Evolutionary conservation across 495 filamentous ascomycete genomes (phyloP), one percentile per base, ranked within the genome.

Genomic region (Geoglossum glabrum): DNA sequence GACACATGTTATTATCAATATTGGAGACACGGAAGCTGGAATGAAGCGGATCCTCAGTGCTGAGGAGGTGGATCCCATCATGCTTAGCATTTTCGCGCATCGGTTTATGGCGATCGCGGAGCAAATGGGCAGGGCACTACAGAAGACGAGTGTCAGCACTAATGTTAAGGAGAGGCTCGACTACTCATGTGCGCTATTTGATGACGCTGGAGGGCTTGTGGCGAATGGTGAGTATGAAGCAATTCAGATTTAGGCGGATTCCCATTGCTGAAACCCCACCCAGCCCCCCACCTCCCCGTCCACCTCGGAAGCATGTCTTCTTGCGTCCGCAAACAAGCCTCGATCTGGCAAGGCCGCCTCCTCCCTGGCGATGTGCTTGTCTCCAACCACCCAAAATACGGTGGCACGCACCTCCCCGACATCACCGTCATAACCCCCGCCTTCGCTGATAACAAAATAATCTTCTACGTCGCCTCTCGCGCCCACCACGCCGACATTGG

Each of bases 71-170:
- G 83, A 88, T 61, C 90, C 92, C 0, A 95, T 98, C 67, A 84
- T 93, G 70, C 79, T 98, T 6, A 93, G 82, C 66, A 93, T 98
- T 59, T 98, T 98, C 63, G 87, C 87, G 0, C 90, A 98, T 67
- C 75, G 92, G 0, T 98, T 98, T 72, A 98, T 98, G 92, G 89
- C 90, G 13, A 97, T 98, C 65, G 92, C 92, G 3, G 92, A 98
- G 70, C 90, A 96, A 67, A 97, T 96, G 90, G 92, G 92, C 4
- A 74, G 88, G 56, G 90, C 92, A 1, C 73, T 98, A 28, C 92
- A 97, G 63, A 98, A 96, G 76, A 98, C 92, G 0, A 90, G 86
- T 61, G 92, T 98, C 51, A 93, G 86, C 58, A 98, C 92, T 4
- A 98, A 98, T 65, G 92, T 98, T 64, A 98, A 98, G 64, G 92